phyloP scores from a whole-genome alignment of 1,284 basidiomycete species.

The Neolentinus lepideus region DNA sequence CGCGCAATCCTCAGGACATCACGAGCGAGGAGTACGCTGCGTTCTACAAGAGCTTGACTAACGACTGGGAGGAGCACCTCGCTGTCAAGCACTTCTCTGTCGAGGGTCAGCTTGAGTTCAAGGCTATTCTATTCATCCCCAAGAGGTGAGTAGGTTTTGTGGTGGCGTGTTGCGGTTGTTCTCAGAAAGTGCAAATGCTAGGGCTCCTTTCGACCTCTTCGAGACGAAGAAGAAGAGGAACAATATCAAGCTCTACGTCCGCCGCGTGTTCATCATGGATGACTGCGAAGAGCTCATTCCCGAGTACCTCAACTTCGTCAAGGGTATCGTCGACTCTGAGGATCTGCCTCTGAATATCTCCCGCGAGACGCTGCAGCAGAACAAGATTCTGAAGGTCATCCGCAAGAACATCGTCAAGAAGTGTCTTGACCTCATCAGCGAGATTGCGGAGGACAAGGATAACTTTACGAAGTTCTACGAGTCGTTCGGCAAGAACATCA shows the following conservation, averaged over 20 bases:
- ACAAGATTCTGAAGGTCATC: slow-evolving; percentile 99
- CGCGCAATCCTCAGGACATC: slow-evolving; percentile 94
- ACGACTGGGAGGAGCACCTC: slow-evolving; percentile 99
- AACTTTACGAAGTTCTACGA: slow-evolving; percentile 98
- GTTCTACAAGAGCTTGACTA: slow-evolving; percentile 99
- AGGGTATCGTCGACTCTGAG: slow-evolving; percentile 99
- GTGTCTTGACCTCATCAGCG: slow-evolving; percentile 90
- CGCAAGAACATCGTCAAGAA: slow-evolving; percentile 99
- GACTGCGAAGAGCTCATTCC: slow-evolving; percentile 99
- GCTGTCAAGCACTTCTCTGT: slow-evolving; percentile 99
- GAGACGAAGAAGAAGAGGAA: slow-evolving; percentile 99
- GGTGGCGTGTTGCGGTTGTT: neutral
- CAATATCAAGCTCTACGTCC: slow-evolving; percentile 99
- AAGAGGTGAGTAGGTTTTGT: slow-evolving; percentile 64
- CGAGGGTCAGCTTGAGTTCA: slow-evolving; percentile 99
- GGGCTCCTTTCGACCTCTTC: slow-evolving; percentile 98
- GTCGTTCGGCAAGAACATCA: slow-evolving; percentile 95
- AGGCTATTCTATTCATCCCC: slow-evolving; percentile 96
- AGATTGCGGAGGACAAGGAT: slow-evolving; percentile 99
- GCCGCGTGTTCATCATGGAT: slow-evolving; percentile 99
- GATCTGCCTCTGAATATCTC: slow-evolving; percentile 99
- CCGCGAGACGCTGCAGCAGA: slow-evolving; percentile 99
- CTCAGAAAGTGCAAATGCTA: slow-evolving; percentile 23
- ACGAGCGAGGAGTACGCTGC: slow-evolving; percentile 88
- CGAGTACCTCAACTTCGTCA: slow-evolving; percentile 99